Base-by-base conservation (phyloP, 176 grass and related monocot genomes). In the Musa beccarii region DNA sequence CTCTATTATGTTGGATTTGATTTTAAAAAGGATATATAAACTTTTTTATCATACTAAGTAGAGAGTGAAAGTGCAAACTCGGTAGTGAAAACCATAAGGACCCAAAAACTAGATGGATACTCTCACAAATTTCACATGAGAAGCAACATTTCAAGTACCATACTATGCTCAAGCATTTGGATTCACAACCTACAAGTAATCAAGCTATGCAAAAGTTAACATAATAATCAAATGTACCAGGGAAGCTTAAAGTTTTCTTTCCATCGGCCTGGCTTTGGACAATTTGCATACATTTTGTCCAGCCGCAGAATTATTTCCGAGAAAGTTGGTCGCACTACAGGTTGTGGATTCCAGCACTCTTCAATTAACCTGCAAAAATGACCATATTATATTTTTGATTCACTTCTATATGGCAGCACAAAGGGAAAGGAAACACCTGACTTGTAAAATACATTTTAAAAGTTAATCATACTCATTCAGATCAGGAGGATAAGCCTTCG, bases 191-290 rank as follows among this genome's bases (percentile, higher is more conserved):
- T 43, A 43, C 4, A 6, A 43, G 34, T 43, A 43, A 43, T 43
- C 34, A 43, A 43, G 34, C 34, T 6, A 43, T 43, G 34, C 3
- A 5, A 43, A 43, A 43, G 6, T 43, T 13, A 66, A 28, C 11
- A 52, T 51, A 71, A 71, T 22, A 71, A 11, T 19, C 1, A 75
- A 43, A 43, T 59, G 53, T 83, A 93, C 94, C 90, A 97, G 59
- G 85, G 90, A 49, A 93, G 70, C 80, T 97, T 97, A 54, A 97
- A 88, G 65, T 76, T 87, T 79, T 91, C 90, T 84, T 68, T 97
- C 94, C 94, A 97, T 23, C 88, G 80, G 66, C 55, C 66, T 65
- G 79, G 90, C 81, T 90, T 97, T 7, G 74, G 66, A 80, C 52
- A 85, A 49, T 43, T 83, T 14, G 71, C 63, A 17, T 69, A 59